Conservation (phyloP, 1,284 basidiomycete species). For the Cystobasidium slooffiae region DNA sequence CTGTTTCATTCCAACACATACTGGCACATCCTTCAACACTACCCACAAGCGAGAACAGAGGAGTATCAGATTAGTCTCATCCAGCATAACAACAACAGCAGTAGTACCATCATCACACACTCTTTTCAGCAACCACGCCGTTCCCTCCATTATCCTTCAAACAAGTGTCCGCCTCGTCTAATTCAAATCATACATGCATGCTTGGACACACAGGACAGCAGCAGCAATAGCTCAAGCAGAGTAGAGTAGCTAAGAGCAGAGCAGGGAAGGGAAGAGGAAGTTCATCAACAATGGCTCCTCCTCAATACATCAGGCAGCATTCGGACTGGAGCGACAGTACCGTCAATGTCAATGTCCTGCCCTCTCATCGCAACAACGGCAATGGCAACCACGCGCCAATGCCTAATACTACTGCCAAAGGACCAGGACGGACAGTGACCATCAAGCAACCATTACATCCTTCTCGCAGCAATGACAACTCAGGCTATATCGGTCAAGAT, state of each 20-base stretch:
- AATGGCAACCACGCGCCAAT: constrained; percentile 17
- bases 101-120: too few relatives aligned
- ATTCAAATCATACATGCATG: not conserved
- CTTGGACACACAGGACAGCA: not conserved
- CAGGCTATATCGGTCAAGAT: not conserved
- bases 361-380: constrained; percentile 8
- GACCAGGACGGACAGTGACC: constrained; percentile 18
- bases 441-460: constrained; percentile 7
- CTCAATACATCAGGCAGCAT: constrained; percentile 28
- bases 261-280: not conserved
- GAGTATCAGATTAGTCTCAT: too few relatives aligned
- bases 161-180: too few relatives aligned
- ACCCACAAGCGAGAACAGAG: too few relatives aligned
- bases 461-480: not conserved
- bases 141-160: too few relatives aligned
- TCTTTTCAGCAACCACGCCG: too few relatives aligned
- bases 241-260: too few relatives aligned
- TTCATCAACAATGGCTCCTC: constrained; percentile 23
- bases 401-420: not conserved
- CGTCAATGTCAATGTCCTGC: not conserved
- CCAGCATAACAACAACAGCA: too few relatives aligned
- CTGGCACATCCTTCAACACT: too few relatives aligned
- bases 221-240: not conserved
- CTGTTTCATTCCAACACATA: too few relatives aligned
- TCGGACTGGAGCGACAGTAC: constrained; percentile 33